Evolutionary conservation across 768 basidiomycete species (phyloP).

Genomic region (Mycena rebaudengoi): DNA sequence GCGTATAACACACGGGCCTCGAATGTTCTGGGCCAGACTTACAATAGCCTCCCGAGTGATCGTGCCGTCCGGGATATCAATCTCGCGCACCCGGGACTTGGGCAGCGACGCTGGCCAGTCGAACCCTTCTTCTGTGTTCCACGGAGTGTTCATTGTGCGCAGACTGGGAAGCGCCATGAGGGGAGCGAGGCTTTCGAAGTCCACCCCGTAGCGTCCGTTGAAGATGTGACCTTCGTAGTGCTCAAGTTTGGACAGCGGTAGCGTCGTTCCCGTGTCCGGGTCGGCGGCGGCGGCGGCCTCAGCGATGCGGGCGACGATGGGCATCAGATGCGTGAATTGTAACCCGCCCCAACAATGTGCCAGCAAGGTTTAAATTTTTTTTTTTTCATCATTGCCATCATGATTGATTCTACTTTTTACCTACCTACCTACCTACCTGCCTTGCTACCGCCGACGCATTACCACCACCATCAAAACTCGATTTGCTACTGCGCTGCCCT

Average conservation of each 20-base stretch:
- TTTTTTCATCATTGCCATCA: not conserved
- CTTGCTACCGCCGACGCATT: no score
- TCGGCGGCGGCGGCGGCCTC: not conserved
- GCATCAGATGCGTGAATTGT: not conserved
- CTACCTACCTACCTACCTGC: not conserved
- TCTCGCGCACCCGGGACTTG: not conserved
- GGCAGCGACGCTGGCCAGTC: constrained; percentile 1
- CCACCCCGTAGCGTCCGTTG: not conserved
- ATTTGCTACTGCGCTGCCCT: no score
- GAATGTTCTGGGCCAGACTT: not conserved
- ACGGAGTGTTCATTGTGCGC: not conserved
- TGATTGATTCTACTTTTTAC: not conserved
- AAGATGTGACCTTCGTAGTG: not conserved
- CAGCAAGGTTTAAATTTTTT: not conserved
- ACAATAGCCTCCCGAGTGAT: not conserved
- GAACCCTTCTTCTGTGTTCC: not conserved
- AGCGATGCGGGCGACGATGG: constrained; percentile 4
- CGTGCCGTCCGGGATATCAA: not conserved
- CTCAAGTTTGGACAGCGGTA: not conserved
- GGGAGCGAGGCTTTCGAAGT: constrained; percentile 1
- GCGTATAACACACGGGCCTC: not conserved
- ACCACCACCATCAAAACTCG: no score
- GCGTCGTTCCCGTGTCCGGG: not conserved
- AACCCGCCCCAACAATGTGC: constrained; percentile 4
- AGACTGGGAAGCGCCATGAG: constrained; percentile 4